Evolutionary conservation across 495 filamentous ascomycete genomes (phyloP).

Genomic region (Glonium stellatum): DNA sequence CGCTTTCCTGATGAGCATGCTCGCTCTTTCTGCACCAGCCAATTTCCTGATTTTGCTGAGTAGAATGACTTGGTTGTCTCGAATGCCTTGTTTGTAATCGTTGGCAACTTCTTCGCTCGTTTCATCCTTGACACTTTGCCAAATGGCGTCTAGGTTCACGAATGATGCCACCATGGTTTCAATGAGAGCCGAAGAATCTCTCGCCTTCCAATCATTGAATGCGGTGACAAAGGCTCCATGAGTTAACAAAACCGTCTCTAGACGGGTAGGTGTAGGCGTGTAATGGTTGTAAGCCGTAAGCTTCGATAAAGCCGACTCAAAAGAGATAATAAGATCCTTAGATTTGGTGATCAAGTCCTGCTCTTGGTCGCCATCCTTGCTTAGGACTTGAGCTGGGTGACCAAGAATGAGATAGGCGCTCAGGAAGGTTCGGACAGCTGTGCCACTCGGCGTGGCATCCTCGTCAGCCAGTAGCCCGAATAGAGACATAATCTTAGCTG

Average conservation of each 20-base stretch:
- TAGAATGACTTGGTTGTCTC: conserved; percentile 84
- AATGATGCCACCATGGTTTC: conserved; percentile 95
- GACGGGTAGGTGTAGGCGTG: conserved; percentile 36
- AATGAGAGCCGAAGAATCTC: conserved; percentile 81
- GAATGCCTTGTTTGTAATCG: conserved; percentile 87
- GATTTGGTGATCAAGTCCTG: conserved; percentile 87
- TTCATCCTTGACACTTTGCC: conserved; percentile 91
- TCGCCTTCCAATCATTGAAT: conserved; percentile 90
- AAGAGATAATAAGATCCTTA: conserved; percentile 71
- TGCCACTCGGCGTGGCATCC: conserved; percentile 62
- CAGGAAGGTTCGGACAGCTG: conserved; percentile 80
- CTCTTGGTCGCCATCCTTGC: conserved; percentile 74
- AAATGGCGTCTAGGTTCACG: conserved; percentile 89
- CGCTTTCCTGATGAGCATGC: conserved; percentile 73
- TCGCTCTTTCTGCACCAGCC: conserved; percentile 73
- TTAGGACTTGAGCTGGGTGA: conserved; percentile 83
- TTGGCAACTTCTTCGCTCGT: conserved; percentile 75
- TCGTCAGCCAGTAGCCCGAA: conserved; percentile 69
- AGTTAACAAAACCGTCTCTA: conserved; percentile 56
- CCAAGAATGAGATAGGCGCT: conserved; percentile 89
- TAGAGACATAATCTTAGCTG: conserved; percentile 65
- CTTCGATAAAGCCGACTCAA: conserved; percentile 67
- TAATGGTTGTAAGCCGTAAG: conserved; percentile 33
- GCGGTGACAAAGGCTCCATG: conserved; percentile 83
- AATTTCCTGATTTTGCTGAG: conserved; percentile 85